phyloP scores from a whole-genome alignment of 352 stramenopile species.

The Chrysophaeum taylorii region DNA sequence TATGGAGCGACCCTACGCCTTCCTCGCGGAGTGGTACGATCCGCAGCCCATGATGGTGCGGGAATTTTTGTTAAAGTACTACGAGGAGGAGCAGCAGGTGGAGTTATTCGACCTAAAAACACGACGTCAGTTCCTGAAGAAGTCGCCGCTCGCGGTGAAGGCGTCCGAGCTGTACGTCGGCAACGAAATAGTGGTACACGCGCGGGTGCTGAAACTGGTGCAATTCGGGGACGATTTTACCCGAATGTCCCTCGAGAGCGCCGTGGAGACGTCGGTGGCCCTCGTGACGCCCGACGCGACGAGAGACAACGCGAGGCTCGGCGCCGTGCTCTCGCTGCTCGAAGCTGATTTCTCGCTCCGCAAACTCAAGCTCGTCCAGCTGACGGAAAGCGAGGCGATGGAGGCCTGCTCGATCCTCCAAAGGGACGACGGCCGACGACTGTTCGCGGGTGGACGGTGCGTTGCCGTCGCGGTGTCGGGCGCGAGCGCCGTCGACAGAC shows the following conservation, averaged over 20 bases:
- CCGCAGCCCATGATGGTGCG: conserved; percentile 14
- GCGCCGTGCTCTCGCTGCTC: conserved; percentile 42
- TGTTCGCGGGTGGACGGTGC: neutral
- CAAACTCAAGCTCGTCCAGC: conserved; percentile 61
- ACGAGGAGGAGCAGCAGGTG: conserved; percentile 56
- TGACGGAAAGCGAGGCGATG: conserved; percentile 42
- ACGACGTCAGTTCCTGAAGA: conserved; percentile 75
- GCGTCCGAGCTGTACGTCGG: conserved; percentile 33
- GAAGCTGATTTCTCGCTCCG: conserved; percentile 55
- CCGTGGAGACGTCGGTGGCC: conserved; percentile 57
- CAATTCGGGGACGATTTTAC: conserved; percentile 68
- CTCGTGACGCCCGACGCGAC: conserved; percentile 52
- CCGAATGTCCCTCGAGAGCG: conserved; percentile 47
- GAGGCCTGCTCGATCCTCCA: conserved; percentile 42
- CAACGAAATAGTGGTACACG: conserved; percentile 61
- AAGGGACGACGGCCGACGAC: neutral
- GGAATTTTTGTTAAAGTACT: conserved; percentile 46
- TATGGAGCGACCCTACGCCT: too few relatives aligned
- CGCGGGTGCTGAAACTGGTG: conserved; percentile 61
- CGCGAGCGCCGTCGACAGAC: neutral
- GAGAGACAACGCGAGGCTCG: conserved; percentile 40
- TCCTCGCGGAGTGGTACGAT: too few relatives aligned
- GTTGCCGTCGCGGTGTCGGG: neutral
- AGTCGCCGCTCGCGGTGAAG: conserved; percentile 61
- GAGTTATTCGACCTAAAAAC: conserved; percentile 75